phyloP scores from a whole-genome alignment of 441 rosid species.

The Syzygium malaccense region DNA sequence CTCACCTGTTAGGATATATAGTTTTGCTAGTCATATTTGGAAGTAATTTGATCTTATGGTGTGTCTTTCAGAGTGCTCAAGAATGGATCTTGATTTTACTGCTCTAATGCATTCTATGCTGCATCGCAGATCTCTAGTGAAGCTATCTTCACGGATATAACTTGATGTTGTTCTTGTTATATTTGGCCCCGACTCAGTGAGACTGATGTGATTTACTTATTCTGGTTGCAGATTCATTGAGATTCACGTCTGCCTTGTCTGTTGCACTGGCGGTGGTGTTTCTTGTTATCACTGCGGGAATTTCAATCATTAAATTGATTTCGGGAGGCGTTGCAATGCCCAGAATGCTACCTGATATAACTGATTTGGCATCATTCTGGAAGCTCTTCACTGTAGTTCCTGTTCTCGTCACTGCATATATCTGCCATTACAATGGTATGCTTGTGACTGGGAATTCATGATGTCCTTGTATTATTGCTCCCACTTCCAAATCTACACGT shows the following conservation, averaged over 20 bases:
- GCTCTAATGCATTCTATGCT: neutral
- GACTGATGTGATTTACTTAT: neutral
- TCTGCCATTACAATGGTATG: constrained; percentile 20
- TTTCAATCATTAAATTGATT: constrained; percentile 5
- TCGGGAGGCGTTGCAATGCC: constrained; percentile 12
- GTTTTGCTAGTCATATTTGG: neutral
- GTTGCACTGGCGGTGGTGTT: constrained; percentile 17
- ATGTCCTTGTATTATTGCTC: neutral
- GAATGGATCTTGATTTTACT: neutral
- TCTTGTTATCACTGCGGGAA: constrained; percentile 12
- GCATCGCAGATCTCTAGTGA: neutral
- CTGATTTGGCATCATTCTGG: constrained; percentile 14
- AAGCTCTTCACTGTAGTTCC: constrained; percentile 15
- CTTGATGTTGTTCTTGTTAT: neutral
- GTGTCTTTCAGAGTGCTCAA: neutral
- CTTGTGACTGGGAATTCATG: neutral
- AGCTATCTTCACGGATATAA: neutral
- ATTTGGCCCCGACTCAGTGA: neutral
- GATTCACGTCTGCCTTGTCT: constrained; percentile 19
- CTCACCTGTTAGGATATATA: neutral
- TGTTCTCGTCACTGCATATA: constrained; percentile 15
- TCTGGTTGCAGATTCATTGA: constrained; percentile 14
- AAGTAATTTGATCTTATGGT: neutral
- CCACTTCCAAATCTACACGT: neutral
- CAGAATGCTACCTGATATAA: constrained; percentile 6